Evolutionary conservation across 2,329 filamentous ascomycete species (phyloP).

Genomic region (Penicillium sp.): DNA sequence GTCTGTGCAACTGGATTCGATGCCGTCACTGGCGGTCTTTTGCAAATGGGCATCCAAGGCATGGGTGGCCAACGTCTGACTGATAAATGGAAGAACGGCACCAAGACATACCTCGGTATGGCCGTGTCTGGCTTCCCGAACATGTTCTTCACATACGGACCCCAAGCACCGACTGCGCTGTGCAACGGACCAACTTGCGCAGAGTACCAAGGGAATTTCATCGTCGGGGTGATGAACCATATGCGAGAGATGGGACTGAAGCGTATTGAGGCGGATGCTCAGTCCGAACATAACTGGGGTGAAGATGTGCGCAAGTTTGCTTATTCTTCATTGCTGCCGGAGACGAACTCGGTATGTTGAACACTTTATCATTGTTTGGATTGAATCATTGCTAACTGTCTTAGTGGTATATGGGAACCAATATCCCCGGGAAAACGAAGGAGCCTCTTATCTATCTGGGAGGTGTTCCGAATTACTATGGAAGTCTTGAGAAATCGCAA

Average conservation of each 20-base stretch:
- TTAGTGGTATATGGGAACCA: conserved; percentile 24
- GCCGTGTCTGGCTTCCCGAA: conserved; percentile 41
- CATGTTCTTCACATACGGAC: conserved; percentile 41
- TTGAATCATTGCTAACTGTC: no score
- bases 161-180: conserved; percentile 33
- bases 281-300: no score
- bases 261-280: no score
- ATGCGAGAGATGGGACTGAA: conserved; percentile 10
- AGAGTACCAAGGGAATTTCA: conserved; percentile 33
- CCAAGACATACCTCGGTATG: conserved; percentile 35
- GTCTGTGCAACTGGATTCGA: conserved; percentile 40
- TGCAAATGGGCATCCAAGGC: conserved; percentile 27
- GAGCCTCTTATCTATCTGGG: conserved; percentile 43
- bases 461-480: no score
- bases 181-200: conserved; percentile 34
- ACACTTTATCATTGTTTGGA: no score
- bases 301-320: no score
- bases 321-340: no score
- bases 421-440: conserved; percentile 27
- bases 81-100: conserved; percentile 16
- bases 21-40: conserved; percentile 33
- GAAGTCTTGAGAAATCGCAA: no score
- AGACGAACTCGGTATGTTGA: no score
- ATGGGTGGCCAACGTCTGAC: conserved; percentile 7
- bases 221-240: conserved; percentile 12